Evolutionary conservation across 139 green algal genomes (phyloP).

Genomic region (Volvox reticuliferus): DNA sequence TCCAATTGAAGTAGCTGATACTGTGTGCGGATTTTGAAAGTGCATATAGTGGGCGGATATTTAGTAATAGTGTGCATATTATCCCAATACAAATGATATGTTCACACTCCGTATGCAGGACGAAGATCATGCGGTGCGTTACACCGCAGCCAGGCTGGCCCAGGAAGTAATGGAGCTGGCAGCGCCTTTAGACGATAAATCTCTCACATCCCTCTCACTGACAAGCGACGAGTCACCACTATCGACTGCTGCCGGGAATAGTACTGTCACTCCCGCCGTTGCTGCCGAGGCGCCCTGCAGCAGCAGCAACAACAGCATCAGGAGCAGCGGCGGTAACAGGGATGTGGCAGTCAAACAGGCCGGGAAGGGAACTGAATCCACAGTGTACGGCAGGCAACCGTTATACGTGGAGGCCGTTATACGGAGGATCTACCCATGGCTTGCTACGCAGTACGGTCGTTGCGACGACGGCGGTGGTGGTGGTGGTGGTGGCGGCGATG

Average conservation of each 20-base stretch:
- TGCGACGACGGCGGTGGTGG: not conserved
- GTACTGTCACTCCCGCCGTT: too few relatives aligned
- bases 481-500: not conserved
- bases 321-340: not conserved
- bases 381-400: not conserved
- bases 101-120: conserved; percentile 66
- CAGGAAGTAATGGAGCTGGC: conserved; percentile 43
- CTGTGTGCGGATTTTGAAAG: too few relatives aligned
- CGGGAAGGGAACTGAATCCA: too few relatives aligned
- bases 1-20: too few relatives aligned
- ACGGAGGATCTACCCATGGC: conserved; percentile 49
- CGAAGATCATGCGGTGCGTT: conserved; percentile 79
- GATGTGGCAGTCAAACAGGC: not conserved
- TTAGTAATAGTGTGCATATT: too few relatives aligned
- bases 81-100: too few relatives aligned
- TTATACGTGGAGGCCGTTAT: conserved; percentile 64
- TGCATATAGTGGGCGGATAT: too few relatives aligned
- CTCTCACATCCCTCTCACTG: not conserved
- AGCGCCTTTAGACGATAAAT: not conserved
- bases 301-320: not conserved
- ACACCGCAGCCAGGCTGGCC: conserved; percentile 36
- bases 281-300: not conserved
- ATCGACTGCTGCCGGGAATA: not conserved
- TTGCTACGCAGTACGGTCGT: conserved; percentile 51
- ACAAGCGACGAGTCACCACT: not conserved